Evolutionary conservation across 768 basidiomycete genomes (phyloP).

Genomic region (Trametes elegans): DNA sequence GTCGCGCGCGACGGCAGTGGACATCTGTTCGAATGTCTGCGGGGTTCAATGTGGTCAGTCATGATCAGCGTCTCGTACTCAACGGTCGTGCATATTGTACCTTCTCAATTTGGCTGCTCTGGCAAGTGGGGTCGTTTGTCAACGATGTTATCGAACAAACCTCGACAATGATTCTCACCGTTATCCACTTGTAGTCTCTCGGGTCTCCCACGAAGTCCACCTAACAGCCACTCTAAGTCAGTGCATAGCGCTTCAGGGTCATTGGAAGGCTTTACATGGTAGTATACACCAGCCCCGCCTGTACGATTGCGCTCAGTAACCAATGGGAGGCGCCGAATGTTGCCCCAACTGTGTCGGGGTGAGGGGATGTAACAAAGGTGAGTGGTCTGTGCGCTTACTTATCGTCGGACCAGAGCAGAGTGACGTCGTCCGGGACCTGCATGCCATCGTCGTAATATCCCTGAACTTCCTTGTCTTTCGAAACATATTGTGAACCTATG

Average conservation of each 20-base stretch:
- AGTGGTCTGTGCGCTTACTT: constrained; percentile 40
- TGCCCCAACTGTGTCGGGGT: constrained; percentile 53
- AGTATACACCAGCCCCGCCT: constrained; percentile 71
- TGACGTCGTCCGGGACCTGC: constrained; percentile 60
- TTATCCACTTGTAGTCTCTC: constrained; percentile 72
- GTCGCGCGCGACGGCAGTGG: constrained; percentile 57
- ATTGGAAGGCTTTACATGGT: constrained; percentile 20
- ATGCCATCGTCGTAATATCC: constrained; percentile 65
- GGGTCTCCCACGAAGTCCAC: constrained; percentile 54
- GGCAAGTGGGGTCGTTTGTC: background rate
- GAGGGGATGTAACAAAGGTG: background rate
- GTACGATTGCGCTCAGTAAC: constrained; percentile 53
- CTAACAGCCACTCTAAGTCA: background rate
- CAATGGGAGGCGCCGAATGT: constrained; percentile 60
- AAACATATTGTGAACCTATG: background rate
- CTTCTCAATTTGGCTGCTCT: constrained; percentile 55
- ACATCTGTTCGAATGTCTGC: constrained; percentile 67
- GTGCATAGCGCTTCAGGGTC: too few species aligned
- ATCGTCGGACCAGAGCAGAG: constrained; percentile 71
- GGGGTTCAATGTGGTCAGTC: background rate
- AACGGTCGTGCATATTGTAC: constrained; percentile 20
- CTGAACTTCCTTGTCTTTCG: constrained; percentile 55
- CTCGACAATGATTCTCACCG: constrained; percentile 33
- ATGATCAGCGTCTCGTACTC: background rate
- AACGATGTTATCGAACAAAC: background rate